A percentile compares a stretch with the other conserved stretches of the same genome.
These are phyloP conservation scores for Exutisphaerella laricina DNA, from an alignment of 2,329 filamentous ascomycete species.

Conservation along the genomic window DNA sequence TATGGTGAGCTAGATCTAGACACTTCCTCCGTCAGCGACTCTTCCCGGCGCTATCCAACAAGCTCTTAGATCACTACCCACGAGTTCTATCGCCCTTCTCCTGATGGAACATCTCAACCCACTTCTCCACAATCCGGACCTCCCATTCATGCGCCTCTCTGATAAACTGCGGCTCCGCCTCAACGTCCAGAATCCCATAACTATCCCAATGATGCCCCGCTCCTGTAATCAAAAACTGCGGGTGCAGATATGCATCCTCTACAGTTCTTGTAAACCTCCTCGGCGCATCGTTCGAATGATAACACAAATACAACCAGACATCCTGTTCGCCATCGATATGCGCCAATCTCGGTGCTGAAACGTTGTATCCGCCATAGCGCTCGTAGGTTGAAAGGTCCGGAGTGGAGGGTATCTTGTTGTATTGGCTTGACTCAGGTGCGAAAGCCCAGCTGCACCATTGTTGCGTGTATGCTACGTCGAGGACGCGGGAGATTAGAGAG, in stretches of 20 bases:
- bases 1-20: no score
- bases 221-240: slow-evolving; percentile 47
- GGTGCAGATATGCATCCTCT: slow-evolving; percentile 39
- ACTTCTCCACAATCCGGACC: slow-evolving; percentile 57
- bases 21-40: no score
- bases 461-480: slow-evolving; percentile 48
- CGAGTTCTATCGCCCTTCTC: no score
- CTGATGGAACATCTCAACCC: slow-evolving; percentile 45
- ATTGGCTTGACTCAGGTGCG: slow-evolving; percentile 36
- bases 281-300: slow-evolving; percentile 43
- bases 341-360: slow-evolving; percentile 45
- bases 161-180: slow-evolving; percentile 54
- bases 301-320: slow-evolving; percentile 50
- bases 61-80: no score
- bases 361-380: slow-evolving; percentile 44
- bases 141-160: slow-evolving; percentile 55
- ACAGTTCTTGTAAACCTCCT: slow-evolving; percentile 12
- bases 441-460: slow-evolving; percentile 55
- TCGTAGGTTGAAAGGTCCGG: slow-evolving; percentile 43
- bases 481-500: slow-evolving; percentile 44
- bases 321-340: slow-evolving; percentile 50
- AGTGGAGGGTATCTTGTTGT: slow-evolving; percentile 41
- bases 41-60: no score
- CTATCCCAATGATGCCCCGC: slow-evolving; percentile 44
- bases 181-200: slow-evolving; percentile 48